phyloP scores from a whole-genome alignment of 139 green algal species.

The Mychonastes homosphaera region DNA sequence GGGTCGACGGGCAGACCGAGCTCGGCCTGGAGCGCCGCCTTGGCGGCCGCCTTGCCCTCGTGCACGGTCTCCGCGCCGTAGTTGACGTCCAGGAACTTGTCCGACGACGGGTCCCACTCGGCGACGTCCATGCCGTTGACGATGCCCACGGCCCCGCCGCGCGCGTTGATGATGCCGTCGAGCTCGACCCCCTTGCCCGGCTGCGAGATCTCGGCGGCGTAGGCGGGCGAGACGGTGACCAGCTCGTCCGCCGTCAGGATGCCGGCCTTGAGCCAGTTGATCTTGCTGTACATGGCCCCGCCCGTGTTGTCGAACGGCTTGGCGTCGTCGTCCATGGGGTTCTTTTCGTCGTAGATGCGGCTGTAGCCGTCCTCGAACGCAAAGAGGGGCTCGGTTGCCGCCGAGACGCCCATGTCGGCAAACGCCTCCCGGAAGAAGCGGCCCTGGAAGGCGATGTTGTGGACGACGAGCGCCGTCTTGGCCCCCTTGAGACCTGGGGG shows the following conservation, averaged over 20 bases:
- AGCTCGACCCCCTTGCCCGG: conserved; percentile 48
- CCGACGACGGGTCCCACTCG: conserved; percentile 87
- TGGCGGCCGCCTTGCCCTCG: conserved; percentile 80
- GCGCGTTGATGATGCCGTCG: conserved; percentile 22
- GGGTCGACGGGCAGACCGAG: conserved; percentile 58
- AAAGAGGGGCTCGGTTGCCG: conserved; percentile 42
- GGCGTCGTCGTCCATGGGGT: conserved; percentile 53
- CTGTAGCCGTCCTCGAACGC: conserved; percentile 75
- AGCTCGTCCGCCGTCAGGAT: conserved; percentile 82
- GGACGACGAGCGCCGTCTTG: conserved; percentile 75
- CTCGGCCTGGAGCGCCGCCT: conserved; percentile 71
- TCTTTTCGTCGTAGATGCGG: conserved; percentile 47
- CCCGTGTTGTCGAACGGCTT: conserved; percentile 20
- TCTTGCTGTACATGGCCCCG: conserved; percentile 64
- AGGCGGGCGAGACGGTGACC: conserved; percentile 95
- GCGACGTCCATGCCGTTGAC: conserved; percentile 97
- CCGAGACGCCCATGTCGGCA: conserved; percentile 61
- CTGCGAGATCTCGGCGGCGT: conserved; percentile 85
- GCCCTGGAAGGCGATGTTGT: conserved; percentile 92
- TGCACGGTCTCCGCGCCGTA: conserved; percentile 76
- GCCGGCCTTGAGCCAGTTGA: conserved; percentile 95
- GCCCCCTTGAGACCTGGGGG: conserved; percentile 37
- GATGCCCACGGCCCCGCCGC: conserved; percentile 81
- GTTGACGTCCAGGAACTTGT: conserved; percentile 92
- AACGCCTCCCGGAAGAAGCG: conserved; percentile 81